Percentiles rank a stretch among this genome's conserved stretches.
Evolutionary conservation across 1,139 yeast genomes (phyloP).

Genomic region (Komagataea norvegica): DNA sequence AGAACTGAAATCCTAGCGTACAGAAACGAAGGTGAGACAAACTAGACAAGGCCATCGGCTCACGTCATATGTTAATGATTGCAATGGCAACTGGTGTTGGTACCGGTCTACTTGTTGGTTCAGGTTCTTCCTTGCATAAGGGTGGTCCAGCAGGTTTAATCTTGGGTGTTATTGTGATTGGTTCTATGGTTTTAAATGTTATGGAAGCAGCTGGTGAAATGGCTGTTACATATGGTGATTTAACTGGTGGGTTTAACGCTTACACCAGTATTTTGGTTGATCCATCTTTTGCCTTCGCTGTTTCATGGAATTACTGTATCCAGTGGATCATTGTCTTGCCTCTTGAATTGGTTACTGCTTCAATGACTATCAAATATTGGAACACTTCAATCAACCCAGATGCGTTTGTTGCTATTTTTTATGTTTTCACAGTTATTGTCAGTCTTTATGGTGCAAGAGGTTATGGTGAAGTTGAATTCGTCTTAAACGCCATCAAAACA

Average conservation of each 20-base stretch:
- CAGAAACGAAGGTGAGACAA: conserved; percentile 27
- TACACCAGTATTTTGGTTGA: conserved; percentile 65
- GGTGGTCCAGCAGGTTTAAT: conserved; percentile 83
- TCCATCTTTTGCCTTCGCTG: conserved; percentile 72
- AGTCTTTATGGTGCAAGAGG: conserved; percentile 70
- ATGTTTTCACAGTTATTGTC: conserved; percentile 48
- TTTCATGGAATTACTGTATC: conserved; percentile 76
- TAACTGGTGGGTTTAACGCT: conserved; percentile 74
- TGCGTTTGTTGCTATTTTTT: conserved; percentile 65
- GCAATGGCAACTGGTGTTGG: conserved; percentile 86
- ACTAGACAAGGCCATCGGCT: conserved; percentile 45
- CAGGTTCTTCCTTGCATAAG: conserved; percentile 57
- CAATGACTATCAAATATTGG: conserved; percentile 69
- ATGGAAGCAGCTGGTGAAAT: conserved; percentile 85
- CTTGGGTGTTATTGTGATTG: conserved; percentile 63
- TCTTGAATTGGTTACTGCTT: conserved; percentile 70
- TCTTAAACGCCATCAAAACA: conserved; percentile 54
- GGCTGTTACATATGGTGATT: conserved; percentile 68
- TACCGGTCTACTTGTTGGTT: conserved; percentile 72
- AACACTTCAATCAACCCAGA: conserved; percentile 55
- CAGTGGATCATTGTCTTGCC: conserved; percentile 80
- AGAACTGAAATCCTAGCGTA: conserved; percentile 27
- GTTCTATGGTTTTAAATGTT: conserved; percentile 66
- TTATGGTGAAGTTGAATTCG: conserved; percentile 67
- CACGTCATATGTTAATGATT: conserved; percentile 59